Base-by-base conservation (phyloP, 345 rosid species). In the Gossypium anomalum region DNA sequence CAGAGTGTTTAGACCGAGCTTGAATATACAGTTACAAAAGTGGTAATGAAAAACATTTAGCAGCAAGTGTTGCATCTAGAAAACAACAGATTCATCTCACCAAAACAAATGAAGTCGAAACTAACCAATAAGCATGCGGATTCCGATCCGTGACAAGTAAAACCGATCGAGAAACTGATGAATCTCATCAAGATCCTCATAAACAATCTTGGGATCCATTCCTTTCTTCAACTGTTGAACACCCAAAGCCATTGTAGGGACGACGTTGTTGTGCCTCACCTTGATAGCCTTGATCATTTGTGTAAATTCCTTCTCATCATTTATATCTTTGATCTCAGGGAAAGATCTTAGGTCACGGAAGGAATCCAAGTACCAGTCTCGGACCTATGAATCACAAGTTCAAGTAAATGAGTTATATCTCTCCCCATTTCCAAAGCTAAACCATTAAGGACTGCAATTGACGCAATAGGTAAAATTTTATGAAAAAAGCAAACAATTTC, bases 331-430 rank as follows among this genome's bases (percentile, higher is more conserved):
- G 74, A 95, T 88, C 55, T 89, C 99, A 3, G 97, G 92, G 78
- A 93, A 91, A 15, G 87, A 86, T 77, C 97, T 91, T 81, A 95
- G 51, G 61, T 95, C 98, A 23, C 98, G 92, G 78, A 91, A 95
- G 22, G 99, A 96, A 74, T 96, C 98, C 88, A 96, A 66, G 82
- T 96, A 96, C 99, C 99, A 96, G 77, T 96, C 98, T 65, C 99
- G 87, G 67, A 96, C 99, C 99, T 96, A 76, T n/a, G 68, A 65
- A 78, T 62, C 23, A 13, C 45, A 81, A 51, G 65, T 55, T 2
- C 49, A 63, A 20, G 56, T 27, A 15, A 12, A 63, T 45, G 2
- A 29, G 59, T 27, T 10, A 27, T 23, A 27, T 23, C 7, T 12
- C 38, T 45, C 20, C 13, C n/a, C 62, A 65, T 22, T 71, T 51